Evolutionary conservation across 2,329 filamentous ascomycete species (phyloP).

Genomic region (Ophiocordyceps camponoti-rufipedis): DNA sequence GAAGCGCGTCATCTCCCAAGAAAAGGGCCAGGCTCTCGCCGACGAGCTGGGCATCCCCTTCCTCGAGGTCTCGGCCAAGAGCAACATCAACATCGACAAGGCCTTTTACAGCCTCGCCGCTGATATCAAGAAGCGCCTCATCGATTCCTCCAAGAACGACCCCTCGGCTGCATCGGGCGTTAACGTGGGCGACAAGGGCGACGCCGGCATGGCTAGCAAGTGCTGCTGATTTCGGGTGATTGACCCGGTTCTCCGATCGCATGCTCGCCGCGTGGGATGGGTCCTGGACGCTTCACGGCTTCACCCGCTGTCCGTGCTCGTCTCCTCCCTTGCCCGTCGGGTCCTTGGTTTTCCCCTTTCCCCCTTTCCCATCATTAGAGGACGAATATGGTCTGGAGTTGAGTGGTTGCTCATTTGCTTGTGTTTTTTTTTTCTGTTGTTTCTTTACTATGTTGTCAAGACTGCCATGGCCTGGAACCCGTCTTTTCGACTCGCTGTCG

Average conservation of each 20-base stretch:
- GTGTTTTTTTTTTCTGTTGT: not conserved
- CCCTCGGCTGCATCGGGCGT: conserved; percentile 40
- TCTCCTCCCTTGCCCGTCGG: conserved; percentile 5
- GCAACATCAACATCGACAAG: conserved; percentile 99
- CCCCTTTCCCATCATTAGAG: conserved; percentile 10
- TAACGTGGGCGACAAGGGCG: conserved; percentile 47
- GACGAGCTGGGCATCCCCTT: conserved; percentile 96
- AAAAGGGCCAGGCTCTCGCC: conserved; percentile 82
- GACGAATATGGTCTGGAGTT: conserved; percentile 30
- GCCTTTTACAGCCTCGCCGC: conserved; percentile 89
- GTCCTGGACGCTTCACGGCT: too few species aligned
- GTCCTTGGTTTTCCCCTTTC: conserved; percentile 5
- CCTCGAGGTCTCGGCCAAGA: conserved; percentile 96
- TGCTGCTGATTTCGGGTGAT: conserved; percentile 48
- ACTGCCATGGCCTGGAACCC: not conserved
- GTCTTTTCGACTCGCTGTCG: not conserved
- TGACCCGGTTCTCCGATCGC: not conserved
- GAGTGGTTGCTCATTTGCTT: conserved; percentile 20
- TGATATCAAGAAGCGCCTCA: conserved; percentile 96
- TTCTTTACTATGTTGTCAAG: not conserved
- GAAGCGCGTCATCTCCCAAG: conserved; percentile 84
- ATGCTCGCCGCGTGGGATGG: not conserved
- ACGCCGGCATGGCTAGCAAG: conserved; percentile 40
- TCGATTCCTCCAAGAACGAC: conserved; percentile 74
- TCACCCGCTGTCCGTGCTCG: not conserved